A percentile compares a stretch with the other conserved stretches of the same genome.
Conservation (phyloP, 176 grass and related monocot genomes). For the Phoenix roebelenii region DNA sequence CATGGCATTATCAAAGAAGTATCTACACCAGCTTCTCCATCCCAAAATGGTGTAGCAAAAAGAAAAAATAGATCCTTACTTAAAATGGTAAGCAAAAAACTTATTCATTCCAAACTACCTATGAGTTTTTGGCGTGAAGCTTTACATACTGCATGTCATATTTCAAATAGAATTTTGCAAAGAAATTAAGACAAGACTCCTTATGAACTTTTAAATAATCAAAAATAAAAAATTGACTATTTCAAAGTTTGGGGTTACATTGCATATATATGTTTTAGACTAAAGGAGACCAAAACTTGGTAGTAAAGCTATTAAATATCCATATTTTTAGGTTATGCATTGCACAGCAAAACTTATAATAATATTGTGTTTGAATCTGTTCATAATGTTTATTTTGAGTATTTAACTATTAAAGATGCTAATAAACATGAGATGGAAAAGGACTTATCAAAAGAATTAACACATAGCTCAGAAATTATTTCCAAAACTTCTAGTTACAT, state of each 20-base stretch:
- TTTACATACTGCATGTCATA: not conserved
- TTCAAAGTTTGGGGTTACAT: not conserved
- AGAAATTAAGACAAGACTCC: not conserved
- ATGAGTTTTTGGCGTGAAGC: too few relatives aligned
- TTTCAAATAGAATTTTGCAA: not conserved
- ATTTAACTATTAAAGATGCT: not conserved
- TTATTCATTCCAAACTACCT: not conserved
- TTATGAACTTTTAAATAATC: not conserved
- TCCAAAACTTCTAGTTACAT: too few relatives aligned
- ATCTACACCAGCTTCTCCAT: too few relatives aligned
- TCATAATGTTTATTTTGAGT: not conserved
- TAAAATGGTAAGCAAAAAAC: not conserved
- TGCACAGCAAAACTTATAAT: not conserved
- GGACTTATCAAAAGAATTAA: not conserved
- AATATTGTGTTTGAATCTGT: not conserved
- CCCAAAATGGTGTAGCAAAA: not conserved
- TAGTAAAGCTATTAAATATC: not conserved
- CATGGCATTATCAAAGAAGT: too few relatives aligned
- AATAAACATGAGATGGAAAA: not conserved
- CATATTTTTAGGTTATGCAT: not conserved
- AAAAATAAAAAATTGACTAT: not conserved
- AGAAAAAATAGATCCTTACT: not conserved
- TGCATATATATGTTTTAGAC: not conserved
- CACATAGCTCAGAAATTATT: not conserved
- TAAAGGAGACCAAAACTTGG: not conserved